A percentile compares a stretch with the other conserved stretches of the same genome.
These are phyloP conservation scores for Erythrophleum ivorense DNA, from an alignment of 331 rosid species.

Conservation along the genomic window DNA sequence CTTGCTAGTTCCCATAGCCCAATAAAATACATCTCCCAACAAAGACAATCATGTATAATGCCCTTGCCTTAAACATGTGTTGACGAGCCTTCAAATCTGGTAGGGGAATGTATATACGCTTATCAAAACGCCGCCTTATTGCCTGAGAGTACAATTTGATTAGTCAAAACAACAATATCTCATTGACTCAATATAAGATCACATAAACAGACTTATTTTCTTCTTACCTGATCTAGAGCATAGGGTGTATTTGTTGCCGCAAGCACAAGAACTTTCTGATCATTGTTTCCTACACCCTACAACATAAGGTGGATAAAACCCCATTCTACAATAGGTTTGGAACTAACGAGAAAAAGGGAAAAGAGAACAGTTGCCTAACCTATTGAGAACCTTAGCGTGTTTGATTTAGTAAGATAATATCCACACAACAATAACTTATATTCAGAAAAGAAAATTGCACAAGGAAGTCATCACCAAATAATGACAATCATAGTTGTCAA, in stretches of 20 bases:
- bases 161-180: conserved; percentile 40
- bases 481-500: neutral
- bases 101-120: conserved; percentile 96
- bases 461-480: conserved; percentile 10
- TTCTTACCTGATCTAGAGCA: conserved; percentile 91
- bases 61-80: conserved; percentile 91
- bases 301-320: conserved; percentile 36
- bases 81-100: conserved; percentile 96
- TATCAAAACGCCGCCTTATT: conserved; percentile 94
- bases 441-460: conserved; percentile 14
- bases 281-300: conserved; percentile 95
- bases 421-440: neutral
- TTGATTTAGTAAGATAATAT: neutral
- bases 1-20: conserved; percentile 33
- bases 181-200: conserved; percentile 15
- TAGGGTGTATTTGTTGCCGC: conserved; percentile 99
- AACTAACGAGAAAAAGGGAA: neutral
- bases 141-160: conserved; percentile 66
- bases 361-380: neutral
- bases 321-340: conserved; percentile 31
- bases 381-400: neutral
- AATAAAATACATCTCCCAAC: conserved; percentile 25
- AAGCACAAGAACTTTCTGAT: conserved; percentile 97
- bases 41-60: conserved; percentile 35
- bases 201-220: neutral